Conservation (phyloP, 2,329 filamentous ascomycete genomes). For the Emericellopsis atlantica region DNA sequence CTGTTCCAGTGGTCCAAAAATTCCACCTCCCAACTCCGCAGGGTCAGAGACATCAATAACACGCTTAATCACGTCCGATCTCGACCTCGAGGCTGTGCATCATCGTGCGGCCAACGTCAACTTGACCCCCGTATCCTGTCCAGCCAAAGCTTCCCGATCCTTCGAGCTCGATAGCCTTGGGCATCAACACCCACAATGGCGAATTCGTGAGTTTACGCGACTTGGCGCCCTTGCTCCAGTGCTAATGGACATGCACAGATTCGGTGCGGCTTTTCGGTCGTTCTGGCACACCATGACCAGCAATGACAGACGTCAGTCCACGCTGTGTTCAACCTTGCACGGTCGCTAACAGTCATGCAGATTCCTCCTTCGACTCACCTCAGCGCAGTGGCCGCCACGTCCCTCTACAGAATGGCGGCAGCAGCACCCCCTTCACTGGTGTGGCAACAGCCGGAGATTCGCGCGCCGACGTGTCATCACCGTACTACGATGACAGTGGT, state of each 20-base stretch:
- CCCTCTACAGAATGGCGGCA: constrained; percentile 66
- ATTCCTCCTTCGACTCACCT: constrained; percentile 86
- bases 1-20: not conserved
- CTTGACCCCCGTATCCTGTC: not conserved
- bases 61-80: not conserved
- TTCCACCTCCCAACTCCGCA: not conserved
- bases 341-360: constrained; percentile 28
- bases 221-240: not conserved
- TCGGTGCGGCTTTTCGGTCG: constrained; percentile 65
- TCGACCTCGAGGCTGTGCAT: not conserved
- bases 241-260: constrained; percentile 22
- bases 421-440: constrained; percentile 68
- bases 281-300: constrained; percentile 91
- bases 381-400: constrained; percentile 86
- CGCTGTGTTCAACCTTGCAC: not conserved
- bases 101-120: not conserved
- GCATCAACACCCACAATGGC: not conserved
- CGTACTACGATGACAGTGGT: constrained; percentile 62
- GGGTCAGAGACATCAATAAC: not conserved
- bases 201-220: constrained; percentile 12
- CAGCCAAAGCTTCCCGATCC: not conserved
- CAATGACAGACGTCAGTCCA: constrained; percentile 50
- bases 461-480: constrained; percentile 66
- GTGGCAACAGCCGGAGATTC: constrained; percentile 86
- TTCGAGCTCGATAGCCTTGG: not conserved